These are phyloP conservation scores for Phytophthora lateralis DNA, from an alignment of 352 stramenopile genomes.

Conservation along the genomic window DNA sequence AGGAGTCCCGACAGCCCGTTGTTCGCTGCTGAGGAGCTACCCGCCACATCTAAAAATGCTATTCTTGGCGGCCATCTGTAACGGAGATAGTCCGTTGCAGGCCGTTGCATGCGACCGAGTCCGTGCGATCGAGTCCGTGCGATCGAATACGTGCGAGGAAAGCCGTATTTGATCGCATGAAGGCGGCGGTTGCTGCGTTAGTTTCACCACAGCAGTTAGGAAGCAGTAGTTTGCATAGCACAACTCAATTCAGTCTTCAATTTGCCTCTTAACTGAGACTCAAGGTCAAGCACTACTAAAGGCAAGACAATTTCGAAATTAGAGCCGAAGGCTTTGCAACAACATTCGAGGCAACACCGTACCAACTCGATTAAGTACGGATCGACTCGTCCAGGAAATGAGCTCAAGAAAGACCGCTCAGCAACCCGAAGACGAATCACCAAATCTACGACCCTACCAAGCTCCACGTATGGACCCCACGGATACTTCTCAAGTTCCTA, in stretches of 20 bases:
- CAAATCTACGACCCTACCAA: constrained; percentile 8
- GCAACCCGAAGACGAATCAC: constrained; percentile 9
- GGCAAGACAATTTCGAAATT: constrained; percentile 18
- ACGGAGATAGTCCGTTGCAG: too few species aligned
- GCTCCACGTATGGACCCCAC: not conserved
- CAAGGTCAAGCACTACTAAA: not conserved
- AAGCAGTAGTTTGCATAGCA: too few species aligned
- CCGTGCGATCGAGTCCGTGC: too few species aligned
- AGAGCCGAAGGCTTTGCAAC: not conserved
- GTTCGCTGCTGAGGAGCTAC: too few species aligned
- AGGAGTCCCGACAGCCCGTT: too few species aligned
- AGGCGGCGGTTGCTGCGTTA: too few species aligned
- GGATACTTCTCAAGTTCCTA: not conserved
- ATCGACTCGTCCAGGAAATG: not conserved
- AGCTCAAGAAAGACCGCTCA: constrained; percentile 5
- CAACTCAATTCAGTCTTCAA: not conserved
- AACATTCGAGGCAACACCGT: not conserved
- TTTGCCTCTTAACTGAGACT: constrained; percentile 6
- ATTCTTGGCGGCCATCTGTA: too few species aligned
- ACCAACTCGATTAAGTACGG: constrained; percentile 3
- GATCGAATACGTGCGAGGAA: too few species aligned
- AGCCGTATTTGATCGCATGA: too few species aligned
- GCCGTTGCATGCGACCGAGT: too few species aligned
- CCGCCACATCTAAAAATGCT: too few species aligned
- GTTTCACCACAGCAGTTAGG: too few species aligned